Evolutionary conservation across 2,329 filamentous ascomycete genomes (phyloP).

Genomic region (Pyrenophora tritici-repentis): DNA sequence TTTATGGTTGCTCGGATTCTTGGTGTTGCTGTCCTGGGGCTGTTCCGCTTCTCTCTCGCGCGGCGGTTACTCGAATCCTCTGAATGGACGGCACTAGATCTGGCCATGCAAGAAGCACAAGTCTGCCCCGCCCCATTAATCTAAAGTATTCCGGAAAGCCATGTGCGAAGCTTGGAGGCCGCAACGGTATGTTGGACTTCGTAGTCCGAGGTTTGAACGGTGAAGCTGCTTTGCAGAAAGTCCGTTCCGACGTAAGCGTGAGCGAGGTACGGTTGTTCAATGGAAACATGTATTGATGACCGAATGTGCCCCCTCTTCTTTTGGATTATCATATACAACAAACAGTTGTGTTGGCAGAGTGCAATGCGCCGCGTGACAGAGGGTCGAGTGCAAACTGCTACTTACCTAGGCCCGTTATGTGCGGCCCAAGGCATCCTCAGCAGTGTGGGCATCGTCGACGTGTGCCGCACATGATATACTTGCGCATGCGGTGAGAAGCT

Average conservation of each 20-base stretch:
- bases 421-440: slow-evolving; percentile 18
- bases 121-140: slow-evolving; percentile 10
- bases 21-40: slow-evolving; percentile 8
- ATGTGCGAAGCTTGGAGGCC: background rate
- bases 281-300: background rate
- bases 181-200: slow-evolving; percentile 2
- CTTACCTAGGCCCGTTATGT: slow-evolving; percentile 10
- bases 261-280: background rate
- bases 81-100: slow-evolving; percentile 13
- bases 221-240: slow-evolving; percentile 3
- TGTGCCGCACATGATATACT: slow-evolving; percentile 19
- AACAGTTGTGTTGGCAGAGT: background rate
- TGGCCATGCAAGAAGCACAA: slow-evolving; percentile 6
- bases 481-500: slow-evolving; percentile 20
- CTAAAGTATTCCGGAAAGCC: background rate
- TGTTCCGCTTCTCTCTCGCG: slow-evolving; percentile 13
- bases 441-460: slow-evolving; percentile 7
- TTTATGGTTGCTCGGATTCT: background rate
- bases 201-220: slow-evolving; percentile 4
- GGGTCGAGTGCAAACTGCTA: slow-evolving; percentile 4
- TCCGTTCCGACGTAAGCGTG: background rate
- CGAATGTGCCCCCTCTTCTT: background rate
- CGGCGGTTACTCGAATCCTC: slow-evolving; percentile 20
- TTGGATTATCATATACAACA: no score
- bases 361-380: background rate